A percentile compares a stretch with the other conserved stretches of the same genome.
phyloP scores from a whole-genome alignment of 108 stramenopile species.

The Skeletonema menzelii region DNA sequence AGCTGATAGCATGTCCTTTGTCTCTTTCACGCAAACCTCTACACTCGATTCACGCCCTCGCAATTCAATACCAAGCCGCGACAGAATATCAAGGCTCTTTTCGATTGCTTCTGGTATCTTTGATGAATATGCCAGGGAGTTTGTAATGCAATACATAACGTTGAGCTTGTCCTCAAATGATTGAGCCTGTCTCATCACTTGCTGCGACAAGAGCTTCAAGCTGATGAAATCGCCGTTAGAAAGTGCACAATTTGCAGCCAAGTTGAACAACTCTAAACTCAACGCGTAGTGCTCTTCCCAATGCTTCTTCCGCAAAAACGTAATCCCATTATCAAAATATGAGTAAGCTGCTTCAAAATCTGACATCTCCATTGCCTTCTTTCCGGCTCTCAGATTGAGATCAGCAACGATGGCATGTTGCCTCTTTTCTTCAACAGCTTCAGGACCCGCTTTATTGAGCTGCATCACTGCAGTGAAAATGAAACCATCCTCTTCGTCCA shows the following conservation, averaged over 20 bases:
- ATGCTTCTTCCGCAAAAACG: not conserved
- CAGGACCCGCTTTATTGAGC: not conserved
- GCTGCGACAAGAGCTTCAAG: not conserved
- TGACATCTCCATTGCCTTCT: not conserved
- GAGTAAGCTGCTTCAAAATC: not conserved
- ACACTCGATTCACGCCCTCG: slow-evolving; percentile 1
- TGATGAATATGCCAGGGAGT: not conserved
- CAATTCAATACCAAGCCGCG: slow-evolving; percentile 6
- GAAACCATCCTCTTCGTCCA: not conserved
- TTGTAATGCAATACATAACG: not conserved
- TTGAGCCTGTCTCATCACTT: not conserved
- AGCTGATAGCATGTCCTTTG: not conserved
- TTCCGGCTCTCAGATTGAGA: not conserved
- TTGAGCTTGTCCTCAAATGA: slow-evolving; percentile 21
- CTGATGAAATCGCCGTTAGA: not conserved
- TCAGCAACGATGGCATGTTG: not conserved
- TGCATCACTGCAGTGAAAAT: slow-evolving; percentile 7
- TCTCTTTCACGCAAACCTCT: not conserved
- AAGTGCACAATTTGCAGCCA: not conserved
- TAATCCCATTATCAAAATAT: not conserved
- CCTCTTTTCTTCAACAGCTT: not conserved
- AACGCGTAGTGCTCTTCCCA: not conserved
- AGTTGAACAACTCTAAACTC: not conserved
- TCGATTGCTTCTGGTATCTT: slow-evolving; percentile 5
- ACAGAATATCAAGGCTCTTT: not conserved